Base-by-base conservation (phyloP, 148 eudicot genomes). In the Heliamphora exappendiculata region DNA sequence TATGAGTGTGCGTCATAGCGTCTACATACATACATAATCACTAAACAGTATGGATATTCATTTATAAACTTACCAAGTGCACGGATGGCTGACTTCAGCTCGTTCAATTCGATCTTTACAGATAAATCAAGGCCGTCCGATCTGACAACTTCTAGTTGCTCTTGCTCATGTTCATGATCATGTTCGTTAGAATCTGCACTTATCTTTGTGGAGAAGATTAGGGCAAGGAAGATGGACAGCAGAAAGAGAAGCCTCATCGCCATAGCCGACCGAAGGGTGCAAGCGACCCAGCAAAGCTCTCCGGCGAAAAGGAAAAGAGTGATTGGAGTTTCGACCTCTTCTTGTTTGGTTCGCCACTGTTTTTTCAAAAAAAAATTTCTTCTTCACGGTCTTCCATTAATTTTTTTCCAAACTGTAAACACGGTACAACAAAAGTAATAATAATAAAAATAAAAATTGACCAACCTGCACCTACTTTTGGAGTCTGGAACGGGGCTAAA, bases 11-110 rank as follows among this genome's bases (percentile, higher is more conserved):
- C 28, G 3, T 59, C 1, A 6, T 26, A 1, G 13, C 3, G 65
- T 8, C 2, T 24, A 59, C 16, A 29, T 22, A 3, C 28, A 19
- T 3, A 55, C 22, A 19, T 19, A 3, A 0, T 17, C 4, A 55
- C 4, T 19, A n/a, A n/a, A n/a, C n/a, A n/a, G n/a, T 55, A 19
- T 29, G 17, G 13, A 9, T 7, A 70, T 6, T 49, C 29, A 19
- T 42, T 26, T 53, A 37, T 28, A 47, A 75, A 34, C 80, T 42
- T 36, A 91, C 96, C 96, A 7, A 91, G 85, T 20, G 81, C 74
- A 26, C 80, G 87, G 83, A 91, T 86, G 85, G 84, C 79, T 53
- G 90, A 86, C 82, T 89, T 85, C 70, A 89, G 90, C 42, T 88
- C 81, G 20, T 84, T 89, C 47, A 91, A 71, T 81, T 86, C 83